phyloP scores from a whole-genome alignment of 495 filamentous ascomycete genomes.

The Penicillium arizonense region DNA sequence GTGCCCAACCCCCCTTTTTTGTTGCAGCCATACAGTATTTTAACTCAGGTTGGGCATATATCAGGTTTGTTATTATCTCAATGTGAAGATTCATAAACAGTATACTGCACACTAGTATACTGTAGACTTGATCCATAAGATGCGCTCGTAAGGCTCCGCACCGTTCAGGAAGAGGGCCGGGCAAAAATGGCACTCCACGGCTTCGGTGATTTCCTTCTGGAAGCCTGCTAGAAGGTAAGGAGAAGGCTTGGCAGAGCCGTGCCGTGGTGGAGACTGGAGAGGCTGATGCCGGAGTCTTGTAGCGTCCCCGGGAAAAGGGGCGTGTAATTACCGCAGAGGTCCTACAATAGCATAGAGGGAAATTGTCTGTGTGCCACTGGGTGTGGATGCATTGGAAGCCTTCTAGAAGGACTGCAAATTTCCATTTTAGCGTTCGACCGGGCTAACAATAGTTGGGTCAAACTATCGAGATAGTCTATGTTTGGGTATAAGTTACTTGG shows the following conservation, averaged over 20 bases:
- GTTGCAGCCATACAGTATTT: too few species aligned
- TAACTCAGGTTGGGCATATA: too few species aligned
- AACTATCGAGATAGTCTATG: slow-evolving; percentile 22
- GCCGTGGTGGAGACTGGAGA: slow-evolving; percentile 28
- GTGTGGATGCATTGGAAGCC: slow-evolving; percentile 8
- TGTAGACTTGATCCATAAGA: not conserved
- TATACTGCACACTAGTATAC: slow-evolving; percentile 3
- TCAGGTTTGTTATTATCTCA: too few species aligned
- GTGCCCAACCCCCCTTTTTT: slow-evolving; percentile 8
- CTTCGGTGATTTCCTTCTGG: slow-evolving; percentile 37
- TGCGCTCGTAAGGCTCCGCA: slow-evolving; percentile 8
- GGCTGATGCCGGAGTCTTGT: slow-evolving; percentile 22
- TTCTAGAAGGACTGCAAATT: slow-evolving; percentile 25
- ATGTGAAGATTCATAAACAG: too few species aligned
- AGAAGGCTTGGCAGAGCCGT: slow-evolving; percentile 36
- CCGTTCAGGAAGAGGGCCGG: slow-evolving; percentile 20
- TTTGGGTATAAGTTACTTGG: not conserved
- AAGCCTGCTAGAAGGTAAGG: slow-evolving; percentile 37
- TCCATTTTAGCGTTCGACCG: slow-evolving; percentile 18
- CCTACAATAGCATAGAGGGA: not conserved
- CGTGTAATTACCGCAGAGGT: slow-evolving; percentile 23
- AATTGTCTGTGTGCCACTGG: not conserved
- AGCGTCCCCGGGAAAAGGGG: slow-evolving; percentile 14
- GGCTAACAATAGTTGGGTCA: slow-evolving; percentile 22
- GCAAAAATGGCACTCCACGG: slow-evolving; percentile 12